Base-by-base conservation (phyloP, 176 grass and related monocot genomes). In the Aegilops bicornis region DNA sequence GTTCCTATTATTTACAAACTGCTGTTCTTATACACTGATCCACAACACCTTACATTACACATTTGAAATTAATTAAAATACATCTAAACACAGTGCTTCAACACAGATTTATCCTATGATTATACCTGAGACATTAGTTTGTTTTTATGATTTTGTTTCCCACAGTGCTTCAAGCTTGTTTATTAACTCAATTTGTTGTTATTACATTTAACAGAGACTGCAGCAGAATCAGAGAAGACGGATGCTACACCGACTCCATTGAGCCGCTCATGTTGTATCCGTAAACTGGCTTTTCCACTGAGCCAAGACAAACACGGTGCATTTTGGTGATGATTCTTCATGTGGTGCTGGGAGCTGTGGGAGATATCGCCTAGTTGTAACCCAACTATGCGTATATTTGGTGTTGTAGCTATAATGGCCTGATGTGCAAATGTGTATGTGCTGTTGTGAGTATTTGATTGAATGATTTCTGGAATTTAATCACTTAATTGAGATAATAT, bases 261-360 rank as follows among this genome's bases (percentile, higher is more conserved):
- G 73, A 84, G 92, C 39, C 89, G 92, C 25, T 94, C 92, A 56
- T 85, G 6, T 47, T 84, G 92, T 2, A 84, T 94, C 58, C 84
- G 77, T 10, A 89, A 74, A 35, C 72, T 87, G 69, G 81, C 66
- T 83, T 62, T 80, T 27, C 89, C 89, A 33, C 52, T 87, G 79
- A 91, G 71, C 54, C 35, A 11, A 40, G 33, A 69, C 52, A 79
- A 43, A 67, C 33, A 63, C 12, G 37, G 8, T 19, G 12, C 76
- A 79, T 27, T 27, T 40, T 35, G n/a, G 59, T 81, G 82, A 10
- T 69, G 47, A 24, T 61, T 48, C 50, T 17, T 77, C 67, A 22
- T 70, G 48, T 62, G 73, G 23, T 24, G 73, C 71, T 16, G 3
- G 19, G 52, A 39, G 62, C 3, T 70, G 23, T 50, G 84, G 84